Evolutionary conservation across 208 protist genomes (phyloP).

Genomic region (Acanthamoeba lenticulata): DNA sequence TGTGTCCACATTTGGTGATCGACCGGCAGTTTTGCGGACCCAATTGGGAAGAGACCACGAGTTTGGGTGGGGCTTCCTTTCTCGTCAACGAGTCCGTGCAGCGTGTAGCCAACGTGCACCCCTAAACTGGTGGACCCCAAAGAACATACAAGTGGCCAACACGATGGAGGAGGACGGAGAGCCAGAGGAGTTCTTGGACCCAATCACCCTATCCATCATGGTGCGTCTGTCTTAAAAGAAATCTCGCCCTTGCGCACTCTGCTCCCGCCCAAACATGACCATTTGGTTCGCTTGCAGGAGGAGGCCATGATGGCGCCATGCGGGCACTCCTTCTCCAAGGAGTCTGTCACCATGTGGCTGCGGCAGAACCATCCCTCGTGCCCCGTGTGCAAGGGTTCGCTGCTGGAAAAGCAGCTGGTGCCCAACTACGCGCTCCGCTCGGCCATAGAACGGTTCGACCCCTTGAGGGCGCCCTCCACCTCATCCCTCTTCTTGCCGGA

Average conservation of each 20-base stretch:
- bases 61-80: too few relatives aligned
- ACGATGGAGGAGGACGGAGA: not conserved
- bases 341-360: not conserved
- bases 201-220: conserved; percentile 20
- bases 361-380: conserved; percentile 37
- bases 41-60: too few relatives aligned
- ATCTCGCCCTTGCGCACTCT: not conserved
- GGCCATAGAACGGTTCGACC: not conserved
- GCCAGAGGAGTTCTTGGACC: not conserved
- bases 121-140: too few relatives aligned
- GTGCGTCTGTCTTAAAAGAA: not conserved
- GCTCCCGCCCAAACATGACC: not conserved
- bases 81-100: too few relatives aligned
- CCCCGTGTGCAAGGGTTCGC: not conserved
- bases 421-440: conserved; percentile 28
- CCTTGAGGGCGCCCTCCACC: not conserved
- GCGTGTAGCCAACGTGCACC: too few relatives aligned
- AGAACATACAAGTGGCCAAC: too few relatives aligned
- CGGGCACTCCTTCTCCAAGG: not conserved
- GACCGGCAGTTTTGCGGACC: too few relatives aligned
- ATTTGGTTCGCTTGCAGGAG: not conserved
- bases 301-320: not conserved
- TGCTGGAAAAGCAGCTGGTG: not conserved
- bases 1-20: too few relatives aligned
- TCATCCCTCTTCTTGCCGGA: not conserved